These are phyloP conservation scores for Mycosphaerella sp. DNA, from an alignment of 2,329 filamentous ascomycete genomes.

Conservation along the genomic window DNA sequence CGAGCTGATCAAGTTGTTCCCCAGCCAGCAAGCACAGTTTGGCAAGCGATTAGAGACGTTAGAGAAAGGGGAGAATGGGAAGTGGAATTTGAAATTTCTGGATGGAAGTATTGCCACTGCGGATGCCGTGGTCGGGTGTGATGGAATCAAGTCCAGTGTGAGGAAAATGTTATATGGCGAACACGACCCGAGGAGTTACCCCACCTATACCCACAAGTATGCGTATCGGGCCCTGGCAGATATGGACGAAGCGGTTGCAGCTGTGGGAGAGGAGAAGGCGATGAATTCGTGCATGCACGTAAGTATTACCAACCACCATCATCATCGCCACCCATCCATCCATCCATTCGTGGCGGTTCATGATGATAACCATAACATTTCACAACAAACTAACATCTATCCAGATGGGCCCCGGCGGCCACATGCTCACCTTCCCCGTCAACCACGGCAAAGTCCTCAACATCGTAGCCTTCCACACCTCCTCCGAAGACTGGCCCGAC, in stretches of 20 bases:
- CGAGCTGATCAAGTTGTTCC: conserved; percentile 39
- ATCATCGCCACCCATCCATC: too few relatives aligned
- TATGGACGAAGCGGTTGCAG: conserved; percentile 39
- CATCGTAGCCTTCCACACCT: conserved; percentile 27
- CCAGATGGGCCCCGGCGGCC: conserved; percentile 40
- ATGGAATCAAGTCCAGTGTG: conserved; percentile 51
- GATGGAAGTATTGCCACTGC: conserved; percentile 41
- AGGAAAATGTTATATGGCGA: conserved; percentile 39
- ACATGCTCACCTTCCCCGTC: conserved; percentile 54
- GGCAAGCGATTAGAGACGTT: conserved; percentile 31
- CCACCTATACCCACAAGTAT: conserved; percentile 53
- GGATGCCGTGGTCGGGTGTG: conserved; percentile 28
- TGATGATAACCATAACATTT: too few relatives aligned
- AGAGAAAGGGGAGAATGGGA: conserved; percentile 23
- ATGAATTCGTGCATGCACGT: conserved; percentile 28
- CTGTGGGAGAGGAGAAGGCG: conserved; percentile 28
- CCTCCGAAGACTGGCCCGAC: conserved; percentile 23
- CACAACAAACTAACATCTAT: too few relatives aligned
- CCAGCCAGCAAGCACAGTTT: conserved; percentile 33
- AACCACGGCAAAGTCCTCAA: conserved; percentile 27
- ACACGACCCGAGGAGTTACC: conserved; percentile 40
- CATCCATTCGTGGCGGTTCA: too few relatives aligned
- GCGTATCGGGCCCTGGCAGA: conserved; percentile 58
- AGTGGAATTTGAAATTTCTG: conserved; percentile 34
- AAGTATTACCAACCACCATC: not conserved